These are phyloP conservation scores for Microdochium trichocladiopsis DNA, from an alignment of 2,329 filamentous ascomycete species.

Conservation along the genomic window DNA sequence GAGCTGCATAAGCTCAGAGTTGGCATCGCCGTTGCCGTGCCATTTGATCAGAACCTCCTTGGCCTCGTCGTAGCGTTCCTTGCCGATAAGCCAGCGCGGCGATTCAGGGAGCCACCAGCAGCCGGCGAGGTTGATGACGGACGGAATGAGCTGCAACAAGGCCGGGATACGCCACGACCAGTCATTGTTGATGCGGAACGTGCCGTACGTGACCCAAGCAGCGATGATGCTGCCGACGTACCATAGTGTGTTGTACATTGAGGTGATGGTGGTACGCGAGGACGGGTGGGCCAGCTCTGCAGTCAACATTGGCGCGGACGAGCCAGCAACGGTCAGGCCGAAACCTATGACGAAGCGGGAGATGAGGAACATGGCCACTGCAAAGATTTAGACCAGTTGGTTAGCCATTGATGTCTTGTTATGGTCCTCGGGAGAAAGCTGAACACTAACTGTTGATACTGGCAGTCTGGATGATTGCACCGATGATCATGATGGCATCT, in stretches of 20 bases:
- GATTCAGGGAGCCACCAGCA: constrained; percentile 19
- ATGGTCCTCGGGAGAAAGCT: too few species aligned
- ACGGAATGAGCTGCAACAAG: constrained; percentile 17
- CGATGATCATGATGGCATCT: constrained; percentile 24
- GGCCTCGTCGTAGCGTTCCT: constrained; percentile 18
- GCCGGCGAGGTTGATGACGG: constrained; percentile 6
- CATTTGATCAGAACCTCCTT: constrained; percentile 19
- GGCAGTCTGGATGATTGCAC: constrained; percentile 26
- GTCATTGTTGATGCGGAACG: constrained; percentile 10
- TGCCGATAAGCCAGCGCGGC: constrained; percentile 24
- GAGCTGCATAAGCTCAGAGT: constrained; percentile 31
- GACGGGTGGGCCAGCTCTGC: constrained; percentile 25
- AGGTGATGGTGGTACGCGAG: constrained; percentile 24
- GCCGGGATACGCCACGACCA: constrained; percentile 24
- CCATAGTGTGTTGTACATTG: constrained; percentile 25
- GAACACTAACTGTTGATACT: constrained; percentile 18
- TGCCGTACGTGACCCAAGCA: constrained; percentile 30
- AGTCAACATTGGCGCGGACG: constrained; percentile 25
- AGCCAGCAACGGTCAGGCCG: constrained; percentile 30
- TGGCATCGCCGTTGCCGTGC: constrained; percentile 36
- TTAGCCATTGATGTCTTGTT: background rate
- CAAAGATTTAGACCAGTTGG: background rate
- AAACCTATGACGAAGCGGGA: constrained; percentile 29
- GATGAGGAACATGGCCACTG: constrained; percentile 22
- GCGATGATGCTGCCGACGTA: constrained; percentile 29